These are phyloP conservation scores for Zygnema cylindricum DNA, from an alignment of 139 green algal species.

Conservation along the genomic window DNA sequence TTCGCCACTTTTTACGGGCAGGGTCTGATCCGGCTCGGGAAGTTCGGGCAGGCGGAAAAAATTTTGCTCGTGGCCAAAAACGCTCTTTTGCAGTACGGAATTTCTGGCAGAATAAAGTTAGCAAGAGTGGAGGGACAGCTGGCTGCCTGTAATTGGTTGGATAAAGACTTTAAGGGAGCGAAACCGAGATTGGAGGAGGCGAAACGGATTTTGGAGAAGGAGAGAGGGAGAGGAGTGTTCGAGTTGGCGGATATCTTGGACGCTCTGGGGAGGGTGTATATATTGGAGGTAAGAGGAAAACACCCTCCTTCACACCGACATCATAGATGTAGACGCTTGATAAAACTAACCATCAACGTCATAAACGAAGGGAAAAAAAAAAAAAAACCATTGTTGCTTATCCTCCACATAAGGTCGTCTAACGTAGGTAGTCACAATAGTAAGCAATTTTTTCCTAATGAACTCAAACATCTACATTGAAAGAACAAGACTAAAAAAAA, in stretches of 20 bases:
- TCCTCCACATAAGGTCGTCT: no score
- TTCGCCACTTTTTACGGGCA: not conserved
- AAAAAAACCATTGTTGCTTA: no score
- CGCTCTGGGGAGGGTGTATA: not conserved
- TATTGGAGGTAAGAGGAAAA: no score
- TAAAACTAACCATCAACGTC: no score
- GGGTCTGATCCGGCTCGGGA: not conserved
- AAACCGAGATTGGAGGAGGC: not conserved
- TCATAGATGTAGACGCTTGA: no score
- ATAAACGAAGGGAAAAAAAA: no score
- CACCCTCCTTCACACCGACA: no score
- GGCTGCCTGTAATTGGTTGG: not conserved
- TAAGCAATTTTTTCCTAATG: no score
- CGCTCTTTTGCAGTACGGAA: not conserved
- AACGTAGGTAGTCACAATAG: no score
- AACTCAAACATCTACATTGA: no score
- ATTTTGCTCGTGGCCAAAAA: not conserved
- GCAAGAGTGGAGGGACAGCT: not conserved
- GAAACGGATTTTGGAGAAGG: not conserved
- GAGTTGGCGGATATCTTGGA: not conserved
- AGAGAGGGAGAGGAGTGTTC: not conserved
- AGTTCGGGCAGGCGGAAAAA: not conserved
- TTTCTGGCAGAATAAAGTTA: not conserved
- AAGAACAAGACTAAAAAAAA: no score
- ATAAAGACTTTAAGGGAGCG: not conserved